Evolutionary conservation across 2,329 filamentous ascomycete species (phyloP).

Genomic region (Colletotrichum agaves): DNA sequence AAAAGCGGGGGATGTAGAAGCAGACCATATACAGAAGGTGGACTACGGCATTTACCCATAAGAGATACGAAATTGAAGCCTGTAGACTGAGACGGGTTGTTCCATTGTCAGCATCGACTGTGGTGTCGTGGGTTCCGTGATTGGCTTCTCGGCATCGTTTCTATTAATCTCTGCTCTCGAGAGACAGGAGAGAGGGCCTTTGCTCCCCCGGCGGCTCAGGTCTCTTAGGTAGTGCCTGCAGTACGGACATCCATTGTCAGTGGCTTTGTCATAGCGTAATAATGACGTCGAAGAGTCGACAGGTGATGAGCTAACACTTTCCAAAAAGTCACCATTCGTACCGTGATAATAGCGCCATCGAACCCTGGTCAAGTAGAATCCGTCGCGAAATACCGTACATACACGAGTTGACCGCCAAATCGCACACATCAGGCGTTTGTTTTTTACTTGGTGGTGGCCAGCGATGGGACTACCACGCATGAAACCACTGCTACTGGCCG

Average conservation of each 20-base stretch:
- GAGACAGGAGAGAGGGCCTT: background rate
- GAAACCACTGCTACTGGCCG: constrained; percentile 46
- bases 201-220: background rate
- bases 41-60: constrained; percentile 51
- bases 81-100: background rate
- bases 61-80: constrained; percentile 45
- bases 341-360: background rate
- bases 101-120: background rate
- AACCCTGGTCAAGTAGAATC: background rate
- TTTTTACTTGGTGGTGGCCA: background rate
- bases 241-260: background rate
- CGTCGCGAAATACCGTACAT: background rate
- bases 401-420: background rate
- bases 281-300: constrained; percentile 24
- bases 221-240: background rate
- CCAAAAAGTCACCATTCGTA: background rate
- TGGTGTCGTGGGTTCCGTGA: background rate
- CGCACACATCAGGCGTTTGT: background rate
- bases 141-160: background rate
- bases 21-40: constrained; percentile 44
- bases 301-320: background rate
- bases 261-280: constrained; percentile 32
- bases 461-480: constrained; percentile 30
- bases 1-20: constrained; percentile 48
- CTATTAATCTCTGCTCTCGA: background rate